Base-by-base conservation (phyloP, 1,284 basidiomycete species). In the Boletus semigastroideus region DNA sequence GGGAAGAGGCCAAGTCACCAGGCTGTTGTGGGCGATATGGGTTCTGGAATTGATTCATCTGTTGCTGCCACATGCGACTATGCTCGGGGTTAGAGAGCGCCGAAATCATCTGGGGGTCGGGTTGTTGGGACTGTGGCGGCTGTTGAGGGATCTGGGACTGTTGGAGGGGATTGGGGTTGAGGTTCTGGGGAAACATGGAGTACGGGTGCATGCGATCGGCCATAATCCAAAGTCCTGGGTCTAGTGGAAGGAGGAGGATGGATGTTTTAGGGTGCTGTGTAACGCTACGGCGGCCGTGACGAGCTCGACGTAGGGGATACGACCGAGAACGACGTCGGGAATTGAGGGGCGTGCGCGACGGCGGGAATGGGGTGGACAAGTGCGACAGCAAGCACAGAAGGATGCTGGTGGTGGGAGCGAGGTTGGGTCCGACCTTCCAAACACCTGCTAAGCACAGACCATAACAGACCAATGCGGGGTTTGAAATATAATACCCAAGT, bases 171-270 rank as follows among this genome's bases (percentile, higher is more conserved):
- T 64, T 72, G 42, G 73, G 64, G 50, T 74, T 72, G 66, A 80
- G 78, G 66, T 72, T 76, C 53, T 60, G 68, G 38, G 78, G 62
- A 49, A 78, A 71, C 74, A 79, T 75, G 57, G 73, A 54, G 65
- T 83, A 83, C 64, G 72, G 72, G 60, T 75, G 66, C 49, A 74
- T 63, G 66, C 80, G 82, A 78, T 84, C 83, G 65, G 80, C 80
- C 83, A 85, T 84, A 62, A 69, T 72, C 71, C 70, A 61, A 52
- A 59, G 59, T 54, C 43, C 51, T 66, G 53, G 51, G 53, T 48
- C 55, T 44, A 57, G 62, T 59, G 69, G 62, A 65, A 60, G 62
- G 52, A 38, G 46, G 49, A 51, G 17, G 49, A 61, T 56, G 53
- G 36, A 51, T 65, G 62, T 66, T 69, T 65, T 62, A 55, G 55